Evolutionary conservation across 805 yeast species (phyloP).

Genomic region (Candida sithepensis): DNA sequence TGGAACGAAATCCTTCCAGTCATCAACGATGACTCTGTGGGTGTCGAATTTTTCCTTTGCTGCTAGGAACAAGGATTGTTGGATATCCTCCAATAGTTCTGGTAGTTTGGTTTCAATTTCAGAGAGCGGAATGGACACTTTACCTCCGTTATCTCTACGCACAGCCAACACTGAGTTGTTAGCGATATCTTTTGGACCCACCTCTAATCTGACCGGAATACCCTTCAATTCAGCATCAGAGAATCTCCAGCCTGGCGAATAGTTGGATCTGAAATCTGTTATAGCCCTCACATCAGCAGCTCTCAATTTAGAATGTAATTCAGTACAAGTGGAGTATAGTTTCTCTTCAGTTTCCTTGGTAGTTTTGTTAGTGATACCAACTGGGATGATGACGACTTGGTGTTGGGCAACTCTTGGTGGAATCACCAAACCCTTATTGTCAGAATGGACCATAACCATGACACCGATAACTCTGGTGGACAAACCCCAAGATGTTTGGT

Average conservation of each 20-base stretch:
- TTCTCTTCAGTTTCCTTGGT: slow-evolving; percentile 67
- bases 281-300: slow-evolving; percentile 67
- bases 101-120: slow-evolving; percentile 68
- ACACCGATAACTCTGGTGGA: slow-evolving; percentile 99
- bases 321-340: slow-evolving; percentile 66
- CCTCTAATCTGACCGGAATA: slow-evolving; percentile 87
- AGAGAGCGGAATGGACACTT: slow-evolving; percentile 60
- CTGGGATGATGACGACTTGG: slow-evolving; percentile 92
- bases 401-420: slow-evolving; percentile 95
- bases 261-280: slow-evolving; percentile 89
- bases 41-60: slow-evolving; percentile 83
- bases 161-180: slow-evolving; percentile 79
- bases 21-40: slow-evolving; percentile 77
- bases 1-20: slow-evolving; percentile 92
- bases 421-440: slow-evolving; percentile 94
- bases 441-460: slow-evolving; percentile 98
- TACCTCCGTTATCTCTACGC: slow-evolving; percentile 86
- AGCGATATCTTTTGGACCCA: slow-evolving; percentile 94
- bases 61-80: slow-evolving; percentile 61
- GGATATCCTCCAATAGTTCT: slow-evolving; percentile 77
- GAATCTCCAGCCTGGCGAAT: slow-evolving; percentile 98
- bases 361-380: slow-evolving; percentile 88
- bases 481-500: slow-evolving; percentile 99
- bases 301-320: slow-evolving; percentile 59
- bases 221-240: slow-evolving; percentile 97